Conservation (phyloP, 805 yeast genomes). For the Yarrowia sp. region DNA sequence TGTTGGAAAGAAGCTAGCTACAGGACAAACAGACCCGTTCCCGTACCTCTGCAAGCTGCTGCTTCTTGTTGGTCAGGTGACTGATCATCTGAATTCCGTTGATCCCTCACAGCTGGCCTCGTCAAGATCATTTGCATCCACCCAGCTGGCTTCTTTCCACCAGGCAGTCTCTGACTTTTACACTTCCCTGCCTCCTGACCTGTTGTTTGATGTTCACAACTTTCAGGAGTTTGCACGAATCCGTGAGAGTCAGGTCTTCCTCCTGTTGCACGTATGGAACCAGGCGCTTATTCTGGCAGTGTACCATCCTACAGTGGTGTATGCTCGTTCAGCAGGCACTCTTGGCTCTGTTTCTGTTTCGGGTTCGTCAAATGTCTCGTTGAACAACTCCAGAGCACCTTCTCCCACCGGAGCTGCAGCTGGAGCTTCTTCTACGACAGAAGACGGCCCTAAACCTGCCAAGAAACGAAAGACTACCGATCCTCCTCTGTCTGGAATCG, state of each 20-base stretch:
- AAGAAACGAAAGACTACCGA: slow-evolving; percentile 21
- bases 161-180: slow-evolving; percentile 45
- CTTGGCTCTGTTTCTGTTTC: slow-evolving; percentile 15
- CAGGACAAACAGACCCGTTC: slow-evolving; percentile 44
- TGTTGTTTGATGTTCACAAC: slow-evolving; percentile 46
- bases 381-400: slow-evolving; percentile 31
- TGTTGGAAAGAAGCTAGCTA: slow-evolving; percentile 33
- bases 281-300: slow-evolving; percentile 48
- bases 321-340: slow-evolving; percentile 43
- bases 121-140: slow-evolving; percentile 6
- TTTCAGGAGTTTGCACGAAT: slow-evolving; percentile 45
- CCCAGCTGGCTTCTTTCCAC: slow-evolving; percentile 41
- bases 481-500: slow-evolving; percentile 41
- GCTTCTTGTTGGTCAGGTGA: slow-evolving; percentile 45
- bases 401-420: slow-evolving; percentile 3
- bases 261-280: slow-evolving; percentile 46
- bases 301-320: slow-evolving; percentile 46
- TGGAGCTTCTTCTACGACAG: neutral
- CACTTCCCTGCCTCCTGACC: slow-evolving; percentile 44
- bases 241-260: slow-evolving; percentile 45
- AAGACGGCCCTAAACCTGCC: slow-evolving; percentile 14
- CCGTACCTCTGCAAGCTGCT: slow-evolving; percentile 45
- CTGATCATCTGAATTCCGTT: slow-evolving; percentile 44
- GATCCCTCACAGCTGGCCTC: slow-evolving; percentile 27
- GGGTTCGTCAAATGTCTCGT: slow-evolving; percentile 11